These are phyloP conservation scores for Areca catechu DNA, from an alignment of 176 grass and related monocot genomes.

Conservation along the genomic window DNA sequence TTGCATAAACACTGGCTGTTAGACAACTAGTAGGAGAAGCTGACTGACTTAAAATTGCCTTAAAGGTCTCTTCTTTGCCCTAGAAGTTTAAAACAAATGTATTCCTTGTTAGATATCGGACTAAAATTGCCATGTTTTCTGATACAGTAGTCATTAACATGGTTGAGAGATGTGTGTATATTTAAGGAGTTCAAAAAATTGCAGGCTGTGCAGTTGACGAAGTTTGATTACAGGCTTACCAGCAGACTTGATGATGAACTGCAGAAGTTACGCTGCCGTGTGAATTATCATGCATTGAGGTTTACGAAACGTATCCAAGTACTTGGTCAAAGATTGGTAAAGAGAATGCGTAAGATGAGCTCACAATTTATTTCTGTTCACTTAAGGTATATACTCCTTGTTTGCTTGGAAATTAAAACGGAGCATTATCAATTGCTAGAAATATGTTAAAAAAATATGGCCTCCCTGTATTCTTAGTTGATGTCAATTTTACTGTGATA, in stretches of 20 bases:
- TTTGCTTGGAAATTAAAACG: conserved; percentile 15
- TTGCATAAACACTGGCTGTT: too few species aligned
- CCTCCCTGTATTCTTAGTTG: too few species aligned
- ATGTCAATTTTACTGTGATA: too few species aligned
- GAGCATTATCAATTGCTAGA: too few species aligned
- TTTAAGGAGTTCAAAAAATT: conserved; percentile 17
- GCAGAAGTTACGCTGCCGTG: conserved; percentile 79
- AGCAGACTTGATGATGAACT: conserved; percentile 68
- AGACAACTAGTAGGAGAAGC: too few species aligned
- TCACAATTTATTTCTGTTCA: conserved; percentile 69
- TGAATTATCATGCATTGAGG: conserved; percentile 87
- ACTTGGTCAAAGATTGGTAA: conserved; percentile 60
- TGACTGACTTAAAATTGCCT: too few species aligned
- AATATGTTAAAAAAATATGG: too few species aligned
- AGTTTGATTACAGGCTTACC: conserved; percentile 92
- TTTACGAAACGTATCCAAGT: conserved; percentile 59
- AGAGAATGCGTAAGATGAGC: conserved; percentile 56
- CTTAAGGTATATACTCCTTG: conserved; percentile 44
- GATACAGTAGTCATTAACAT: not conserved
- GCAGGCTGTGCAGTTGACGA: conserved; percentile 90
- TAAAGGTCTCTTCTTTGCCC: too few species aligned
- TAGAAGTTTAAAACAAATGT: too few species aligned
- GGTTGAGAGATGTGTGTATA: not conserved
- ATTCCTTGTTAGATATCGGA: too few species aligned
- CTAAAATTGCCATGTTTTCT: not conserved